Percentiles rank a stretch among this genome's conserved stretches.
phyloP scores from a whole-genome alignment of 768 basidiomycete genomes.

The Boletus tylopilopsis region DNA sequence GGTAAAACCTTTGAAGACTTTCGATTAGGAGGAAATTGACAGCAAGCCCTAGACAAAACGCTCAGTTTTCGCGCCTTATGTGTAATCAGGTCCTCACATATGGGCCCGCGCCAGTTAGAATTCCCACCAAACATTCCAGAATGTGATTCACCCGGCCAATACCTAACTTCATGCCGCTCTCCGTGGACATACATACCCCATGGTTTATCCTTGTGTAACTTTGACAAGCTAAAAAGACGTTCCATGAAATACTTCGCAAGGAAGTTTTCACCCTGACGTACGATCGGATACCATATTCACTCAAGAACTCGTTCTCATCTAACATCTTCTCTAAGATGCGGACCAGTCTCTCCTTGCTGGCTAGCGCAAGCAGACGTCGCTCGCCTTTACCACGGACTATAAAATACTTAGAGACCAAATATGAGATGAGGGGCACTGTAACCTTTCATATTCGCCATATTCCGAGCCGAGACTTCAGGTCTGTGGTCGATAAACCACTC shows the following conservation, averaged over 20 bases:
- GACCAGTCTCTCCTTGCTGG: constrained; percentile 85
- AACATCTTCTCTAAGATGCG: constrained; percentile 94
- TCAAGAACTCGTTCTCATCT: constrained; percentile 95
- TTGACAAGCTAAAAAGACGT: constrained; percentile 63
- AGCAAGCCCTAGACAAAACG: constrained; percentile 70
- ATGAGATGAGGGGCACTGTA: constrained; percentile 4
- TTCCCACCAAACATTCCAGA: constrained; percentile 99
- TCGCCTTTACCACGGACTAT: constrained; percentile 70
- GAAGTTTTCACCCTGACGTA: constrained; percentile 38
- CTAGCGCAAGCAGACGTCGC: constrained; percentile 83
- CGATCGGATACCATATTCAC: constrained; percentile 95
- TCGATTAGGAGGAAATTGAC: constrained; percentile 96
- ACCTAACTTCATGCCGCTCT: constrained; percentile 85
- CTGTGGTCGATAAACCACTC: constrained; percentile 98
- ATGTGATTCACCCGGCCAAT: constrained; percentile 97
- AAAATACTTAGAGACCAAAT: background rate
- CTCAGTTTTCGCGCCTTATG: background rate
- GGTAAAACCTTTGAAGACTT: constrained; percentile 94
- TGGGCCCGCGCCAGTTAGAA: constrained; percentile 95
- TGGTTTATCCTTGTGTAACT: constrained; percentile 85
- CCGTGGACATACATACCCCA: constrained; percentile 96
- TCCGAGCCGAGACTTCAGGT: constrained; percentile 81
- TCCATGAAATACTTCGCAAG: constrained; percentile 4
- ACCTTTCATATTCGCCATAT: constrained; percentile 97
- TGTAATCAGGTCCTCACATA: constrained; percentile 46